Evolutionary conservation across 768 basidiomycete species (phyloP).

Genomic region (Collybia mongolica): DNA sequence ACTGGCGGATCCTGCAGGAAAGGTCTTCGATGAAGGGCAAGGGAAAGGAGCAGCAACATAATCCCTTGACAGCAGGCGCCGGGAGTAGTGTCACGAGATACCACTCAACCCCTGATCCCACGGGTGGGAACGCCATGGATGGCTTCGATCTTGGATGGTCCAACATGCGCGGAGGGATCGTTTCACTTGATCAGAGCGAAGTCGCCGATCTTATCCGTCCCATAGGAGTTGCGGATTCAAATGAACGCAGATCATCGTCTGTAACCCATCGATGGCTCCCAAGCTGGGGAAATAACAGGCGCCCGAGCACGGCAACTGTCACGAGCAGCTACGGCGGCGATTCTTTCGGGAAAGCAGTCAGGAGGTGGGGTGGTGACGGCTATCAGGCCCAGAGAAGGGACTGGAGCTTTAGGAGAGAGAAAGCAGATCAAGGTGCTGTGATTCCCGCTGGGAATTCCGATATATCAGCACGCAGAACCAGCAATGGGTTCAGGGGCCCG

Average conservation of each 20-base stretch:
- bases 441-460: not conserved
- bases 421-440: conserved; percentile 29
- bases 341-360: conserved; percentile 38
- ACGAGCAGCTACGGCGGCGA: conserved; percentile 36
- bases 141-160: conserved; percentile 45
- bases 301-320: conserved; percentile 42
- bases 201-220: conserved; percentile 24
- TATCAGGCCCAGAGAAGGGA: conserved; percentile 42
- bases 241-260: conserved; percentile 14
- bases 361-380: conserved; percentile 42
- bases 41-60: conserved; percentile 12
- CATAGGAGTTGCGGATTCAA: conserved; percentile 3
- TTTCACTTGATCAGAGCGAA: conserved; percentile 23
- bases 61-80: not conserved
- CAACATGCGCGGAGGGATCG: conserved; percentile 32
- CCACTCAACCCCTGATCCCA: conserved; percentile 1
- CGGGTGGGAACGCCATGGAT: conserved; percentile 19
- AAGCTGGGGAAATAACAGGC: conserved; percentile 24
- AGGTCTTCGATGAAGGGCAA: conserved; percentile 30
- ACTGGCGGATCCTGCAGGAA: conserved; percentile 54
- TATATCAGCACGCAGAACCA: conserved; percentile 11
- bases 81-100: not conserved
- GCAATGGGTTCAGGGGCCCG: conserved; percentile 26
- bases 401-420: conserved; percentile 64
- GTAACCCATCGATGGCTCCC: conserved; percentile 16